Evolutionary conservation across 805 yeast species (phyloP).

Genomic region (Lipomyces yamanashiensis): DNA sequence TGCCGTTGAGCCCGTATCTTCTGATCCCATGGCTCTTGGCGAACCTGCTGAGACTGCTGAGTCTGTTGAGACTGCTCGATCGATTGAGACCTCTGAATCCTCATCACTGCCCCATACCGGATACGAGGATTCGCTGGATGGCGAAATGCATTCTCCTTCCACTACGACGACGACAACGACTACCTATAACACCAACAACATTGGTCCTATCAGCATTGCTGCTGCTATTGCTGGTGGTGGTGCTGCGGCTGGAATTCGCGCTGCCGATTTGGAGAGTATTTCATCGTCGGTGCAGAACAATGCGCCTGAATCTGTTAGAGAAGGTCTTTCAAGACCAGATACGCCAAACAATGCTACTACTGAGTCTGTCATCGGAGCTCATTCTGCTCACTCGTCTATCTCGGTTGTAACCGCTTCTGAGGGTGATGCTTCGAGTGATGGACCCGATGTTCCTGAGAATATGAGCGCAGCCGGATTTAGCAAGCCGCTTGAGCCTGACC

Average conservation of each 20-base stretch:
- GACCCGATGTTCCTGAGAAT: not conserved
- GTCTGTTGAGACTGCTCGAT: conserved; percentile 1
- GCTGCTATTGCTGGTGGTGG: conserved; percentile 18
- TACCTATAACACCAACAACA: not conserved
- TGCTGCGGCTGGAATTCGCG: conserved; percentile 9
- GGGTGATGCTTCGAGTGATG: conserved; percentile 36
- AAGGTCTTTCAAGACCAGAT: conserved; percentile 52
- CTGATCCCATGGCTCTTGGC: not conserved
- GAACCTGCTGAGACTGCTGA: conserved; percentile 9
- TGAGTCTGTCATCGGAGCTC: conserved; percentile 28
- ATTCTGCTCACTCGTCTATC: conserved; percentile 42
- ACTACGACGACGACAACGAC: conserved; percentile 31
- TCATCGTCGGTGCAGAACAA: conserved; percentile 92
- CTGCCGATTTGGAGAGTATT: conserved; percentile 53
- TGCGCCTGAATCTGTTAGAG: conserved; percentile 84
- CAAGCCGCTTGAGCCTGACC: not conserved
- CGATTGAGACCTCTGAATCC: conserved; percentile 22
- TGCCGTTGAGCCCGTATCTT: too few relatives aligned
- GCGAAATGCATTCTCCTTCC: conserved; percentile 29
- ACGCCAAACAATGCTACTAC: conserved; percentile 43
- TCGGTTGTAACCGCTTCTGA: conserved; percentile 35
- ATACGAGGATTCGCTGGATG: conserved; percentile 25
- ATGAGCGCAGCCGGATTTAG: not conserved
- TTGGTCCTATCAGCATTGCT: conserved; percentile 8
- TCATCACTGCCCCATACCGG: conserved; percentile 24